Evolutionary conservation across 1,139 yeast genomes (phyloP), one percentile per base, ranked within the genome.

Genomic region (Taphrina wiesneri): DNA sequence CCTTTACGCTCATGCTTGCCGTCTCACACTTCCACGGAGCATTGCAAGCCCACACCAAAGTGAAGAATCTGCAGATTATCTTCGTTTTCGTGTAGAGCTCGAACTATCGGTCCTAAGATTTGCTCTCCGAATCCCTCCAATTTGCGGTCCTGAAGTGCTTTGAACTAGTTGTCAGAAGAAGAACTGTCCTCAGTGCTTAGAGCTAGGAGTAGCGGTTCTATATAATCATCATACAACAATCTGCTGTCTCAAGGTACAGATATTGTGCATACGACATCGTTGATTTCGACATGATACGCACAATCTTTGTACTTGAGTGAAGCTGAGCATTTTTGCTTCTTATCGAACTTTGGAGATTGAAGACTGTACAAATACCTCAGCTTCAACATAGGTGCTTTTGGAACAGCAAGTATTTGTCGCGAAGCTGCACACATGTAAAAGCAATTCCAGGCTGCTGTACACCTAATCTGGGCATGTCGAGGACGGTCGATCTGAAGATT

Each of bases 181-280:
- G 59, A 54, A 54, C 59, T 54, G 36, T 54, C 59, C 59, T 54
- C 59, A 54, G 17, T 39, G 59, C 59, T 6, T 39, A 13, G 9
- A 39, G 59, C 59, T 54, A 54, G 59, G 59, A 54, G 59, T 54
- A 54, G 59, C 59, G 59, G 59, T 54, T 54, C 59, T 54, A 54
- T 23, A 28, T 54, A 36, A 19, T 54, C 59, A 25, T 54, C 59
- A 54, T 39, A 25, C 59, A 39, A 45, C 49, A 21, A 39, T 15
- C 45, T 15, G 5, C 45, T 5, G 15, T 11, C 34, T 30, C 34
- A 30, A 11, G 11, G 34, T 11, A 30, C 34, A 30, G 11, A 30
- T 6, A 30, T 30, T 30, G 34, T 30, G 11, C 34, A 11, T 30
- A 30, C 9, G 9, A 30, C 34, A 30, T 30, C 11, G 34, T 30